Conservation (phyloP, 495 filamentous ascomycete species). For the Penicillium desertorum region DNA sequence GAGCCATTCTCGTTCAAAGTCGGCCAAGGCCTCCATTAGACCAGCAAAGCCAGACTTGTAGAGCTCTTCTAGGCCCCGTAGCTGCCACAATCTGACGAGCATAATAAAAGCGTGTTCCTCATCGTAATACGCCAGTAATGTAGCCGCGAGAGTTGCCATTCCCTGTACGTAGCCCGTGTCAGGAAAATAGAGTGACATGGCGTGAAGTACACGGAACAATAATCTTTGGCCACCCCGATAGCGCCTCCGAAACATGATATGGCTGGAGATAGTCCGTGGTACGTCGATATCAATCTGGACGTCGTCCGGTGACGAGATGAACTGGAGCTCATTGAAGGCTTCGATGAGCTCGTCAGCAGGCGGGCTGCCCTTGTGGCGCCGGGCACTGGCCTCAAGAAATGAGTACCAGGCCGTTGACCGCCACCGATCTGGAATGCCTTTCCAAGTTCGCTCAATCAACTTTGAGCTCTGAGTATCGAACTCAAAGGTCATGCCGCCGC, state of each 20-base stretch:
- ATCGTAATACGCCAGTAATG: conserved; percentile 93
- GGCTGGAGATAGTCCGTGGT: conserved; percentile 88
- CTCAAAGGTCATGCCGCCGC: conserved; percentile 85
- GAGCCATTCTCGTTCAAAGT: conserved; percentile 88
- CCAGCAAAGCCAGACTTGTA: conserved; percentile 84
- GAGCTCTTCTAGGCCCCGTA: conserved; percentile 79
- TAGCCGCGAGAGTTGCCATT: conserved; percentile 93
- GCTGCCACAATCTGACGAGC: conserved; percentile 87
- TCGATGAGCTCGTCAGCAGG: conserved; percentile 70
- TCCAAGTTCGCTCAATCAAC: conserved; percentile 90
- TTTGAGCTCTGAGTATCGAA: conserved; percentile 86
- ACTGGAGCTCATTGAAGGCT: conserved; percentile 66
- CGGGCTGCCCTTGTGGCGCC: conserved; percentile 55
- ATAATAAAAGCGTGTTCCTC: conserved; percentile 94
- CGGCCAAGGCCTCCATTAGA: conserved; percentile 81
- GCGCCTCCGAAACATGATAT: conserved; percentile 94
- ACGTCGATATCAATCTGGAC: conserved; percentile 98
- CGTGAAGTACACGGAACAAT: conserved; percentile 89
- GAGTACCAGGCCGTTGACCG: conserved; percentile 91
- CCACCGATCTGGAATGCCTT: conserved; percentile 97
- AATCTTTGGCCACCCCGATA: conserved; percentile 91
- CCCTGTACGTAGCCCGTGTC: conserved; percentile 96
- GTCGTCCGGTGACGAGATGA: conserved; percentile 79
- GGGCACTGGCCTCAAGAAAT: conserved; percentile 84
- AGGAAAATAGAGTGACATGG: conserved; percentile 86